Evolutionary conservation across 306 rosid species (phyloP).

Genomic region (Gynostemma pentaphyllum): DNA sequence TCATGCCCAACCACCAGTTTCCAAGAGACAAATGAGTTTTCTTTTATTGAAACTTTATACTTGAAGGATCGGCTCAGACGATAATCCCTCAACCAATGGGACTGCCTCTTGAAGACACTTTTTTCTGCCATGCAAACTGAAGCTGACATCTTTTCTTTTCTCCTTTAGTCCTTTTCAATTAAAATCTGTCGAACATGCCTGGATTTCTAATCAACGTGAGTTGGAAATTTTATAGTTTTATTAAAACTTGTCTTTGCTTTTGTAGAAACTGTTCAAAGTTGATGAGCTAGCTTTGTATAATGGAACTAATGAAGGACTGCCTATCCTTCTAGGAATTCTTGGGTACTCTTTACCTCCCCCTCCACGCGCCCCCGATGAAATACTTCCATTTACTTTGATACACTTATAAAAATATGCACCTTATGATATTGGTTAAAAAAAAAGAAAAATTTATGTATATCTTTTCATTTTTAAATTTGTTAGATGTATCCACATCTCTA

Average conservation of each 20-base stretch:
- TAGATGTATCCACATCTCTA: background rate
- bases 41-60: too few species aligned
- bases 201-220: background rate
- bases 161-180: background rate
- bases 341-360: conserved; percentile 38
- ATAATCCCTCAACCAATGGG: too few species aligned
- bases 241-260: conserved; percentile 10
- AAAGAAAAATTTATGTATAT: background rate
- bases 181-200: background rate
- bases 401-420: too few species aligned
- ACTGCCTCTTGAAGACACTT: too few species aligned
- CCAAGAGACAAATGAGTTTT: too few species aligned
- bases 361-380: background rate
- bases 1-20: too few species aligned
- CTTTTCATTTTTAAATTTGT: background rate
- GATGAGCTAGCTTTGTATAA: conserved; percentile 74
- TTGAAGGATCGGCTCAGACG: too few species aligned
- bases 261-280: conserved; percentile 55
- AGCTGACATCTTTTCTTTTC: background rate
- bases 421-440: too few species aligned
- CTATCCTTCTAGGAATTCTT: conserved; percentile 77
- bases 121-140: background rate
- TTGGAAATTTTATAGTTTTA: conserved; percentile 11
- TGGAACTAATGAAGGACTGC: conserved; percentile 59
- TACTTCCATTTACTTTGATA: too few species aligned